Base-by-base conservation (phyloP, 306 rosid genomes). In the Cicer judaicum region DNA sequence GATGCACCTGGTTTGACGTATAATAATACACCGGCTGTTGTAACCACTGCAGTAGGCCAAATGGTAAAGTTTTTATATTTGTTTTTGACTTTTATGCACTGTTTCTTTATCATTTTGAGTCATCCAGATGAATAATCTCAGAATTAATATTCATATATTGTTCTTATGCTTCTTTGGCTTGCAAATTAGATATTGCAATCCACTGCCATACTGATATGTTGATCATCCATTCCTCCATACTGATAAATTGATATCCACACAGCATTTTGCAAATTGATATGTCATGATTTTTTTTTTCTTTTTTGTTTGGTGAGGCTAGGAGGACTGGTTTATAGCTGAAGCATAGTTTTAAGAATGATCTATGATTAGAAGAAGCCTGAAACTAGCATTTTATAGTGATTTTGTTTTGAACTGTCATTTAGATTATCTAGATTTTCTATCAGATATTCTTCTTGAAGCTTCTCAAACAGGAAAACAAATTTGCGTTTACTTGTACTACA, bases 31-130 rank as follows among this genome's bases (percentile, higher is more conserved):
- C 87, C 96, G 9, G 84, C 91, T 77, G 94, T 88, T 34, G 91
- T 87, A 78, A 85, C 99, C 69, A 87, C 92, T 78, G 93, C 89
- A 18, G 88, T 89, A 56, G 97, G 93, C 76, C 97, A 89, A 88
- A 94, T 92, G 97, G 97, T 90, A 88, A 40, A 76, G 74, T 54
- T 67, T 47, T 19, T 59, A 41, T 38, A 8, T 38, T 61, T 75
- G 42, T 34, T 70, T 84, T 78, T 78, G 8, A 11, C 62, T 46
- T 73, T 67, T 47, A 13, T 57, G 18, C 6, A 34, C 34, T 34
- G 38, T 36, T 43, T 18, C 52, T 49, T 16, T 12, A 24, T 46
- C 72, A 57, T 71, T 78, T 75, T 43, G 1, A 41, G 39, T 74
- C 59, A 60, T 77, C 46, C 46, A 64, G 46, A 40, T 60, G 46